Conservation (phyloP, 139 green algal species). For the Gonium pectorale region DNA sequence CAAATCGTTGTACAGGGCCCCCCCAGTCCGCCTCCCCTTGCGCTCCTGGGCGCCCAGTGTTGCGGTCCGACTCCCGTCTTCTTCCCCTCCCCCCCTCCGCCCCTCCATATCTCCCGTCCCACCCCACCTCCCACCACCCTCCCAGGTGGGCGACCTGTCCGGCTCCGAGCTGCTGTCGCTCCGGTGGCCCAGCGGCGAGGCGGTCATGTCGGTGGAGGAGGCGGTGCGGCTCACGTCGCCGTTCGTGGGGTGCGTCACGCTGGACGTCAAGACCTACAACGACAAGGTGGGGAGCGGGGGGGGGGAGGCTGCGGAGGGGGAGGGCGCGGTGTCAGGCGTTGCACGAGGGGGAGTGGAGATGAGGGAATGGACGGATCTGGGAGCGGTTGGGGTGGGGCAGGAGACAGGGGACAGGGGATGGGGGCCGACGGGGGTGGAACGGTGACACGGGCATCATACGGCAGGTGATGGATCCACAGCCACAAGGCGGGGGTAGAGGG, state of each 20-base stretch:
- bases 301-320: too few species aligned
- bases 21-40: too few species aligned
- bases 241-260: slow-evolving; percentile 48
- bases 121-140: not conserved
- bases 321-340: too few species aligned
- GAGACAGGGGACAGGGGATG: too few species aligned
- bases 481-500: too few species aligned
- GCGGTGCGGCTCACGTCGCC: slow-evolving; percentile 54
- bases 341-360: not conserved
- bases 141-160: slow-evolving; percentile 53
- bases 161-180: slow-evolving; percentile 34
- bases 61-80: not conserved
- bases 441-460: too few species aligned
- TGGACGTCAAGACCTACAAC: slow-evolving; percentile 62
- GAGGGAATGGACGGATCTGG: not conserved
- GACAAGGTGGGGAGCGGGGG: slow-evolving; percentile 12
- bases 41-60: too few species aligned
- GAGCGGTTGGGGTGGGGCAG: not conserved
- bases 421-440: too few species aligned
- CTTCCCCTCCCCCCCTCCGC: not conserved
- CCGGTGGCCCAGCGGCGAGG: slow-evolving; percentile 41
- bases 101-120: not conserved
- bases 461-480: too few species aligned
- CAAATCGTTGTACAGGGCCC: too few species aligned
- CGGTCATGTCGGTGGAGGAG: slow-evolving; percentile 47